A percentile compares a stretch with the other conserved stretches of the same genome.
phyloP scores from a whole-genome alignment of 2,329 filamentous ascomycete genomes.

The Cryoendolithus antarcticus region DNA sequence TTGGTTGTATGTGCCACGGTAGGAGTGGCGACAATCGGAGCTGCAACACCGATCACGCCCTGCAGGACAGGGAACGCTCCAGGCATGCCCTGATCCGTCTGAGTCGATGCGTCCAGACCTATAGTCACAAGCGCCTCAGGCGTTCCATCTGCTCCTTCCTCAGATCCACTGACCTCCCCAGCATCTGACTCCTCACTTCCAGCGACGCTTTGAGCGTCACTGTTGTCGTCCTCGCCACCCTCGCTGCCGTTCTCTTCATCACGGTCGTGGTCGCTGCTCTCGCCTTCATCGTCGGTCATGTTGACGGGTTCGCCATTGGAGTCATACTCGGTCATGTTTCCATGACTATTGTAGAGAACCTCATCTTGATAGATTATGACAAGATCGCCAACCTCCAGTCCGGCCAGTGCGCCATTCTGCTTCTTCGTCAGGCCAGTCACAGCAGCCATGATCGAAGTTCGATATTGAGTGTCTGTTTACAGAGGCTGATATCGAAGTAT shows the following conservation, averaged over 20 bases:
- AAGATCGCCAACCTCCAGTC: conserved; percentile 11
- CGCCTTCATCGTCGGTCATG: conserved; percentile 6
- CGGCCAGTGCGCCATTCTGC: conserved; percentile 7
- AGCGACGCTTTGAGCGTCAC: neutral
- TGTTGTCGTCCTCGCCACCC: conserved; percentile 1
- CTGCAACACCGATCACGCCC: too few relatives aligned
- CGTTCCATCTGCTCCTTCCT: too few relatives aligned
- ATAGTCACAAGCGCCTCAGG: too few relatives aligned
- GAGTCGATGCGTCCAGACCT: too few relatives aligned
- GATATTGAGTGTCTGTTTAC: neutral
- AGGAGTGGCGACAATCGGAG: too few relatives aligned
- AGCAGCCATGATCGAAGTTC: conserved; percentile 6
- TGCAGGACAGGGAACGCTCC: too few relatives aligned
- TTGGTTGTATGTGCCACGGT: too few relatives aligned
- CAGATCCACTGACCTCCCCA: too few relatives aligned
- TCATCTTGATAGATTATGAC: conserved; percentile 7
- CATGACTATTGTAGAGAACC: neutral
- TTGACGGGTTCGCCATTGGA: neutral
- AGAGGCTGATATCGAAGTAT: neutral
- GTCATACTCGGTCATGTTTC: neutral
- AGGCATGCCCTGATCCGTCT: too few relatives aligned
- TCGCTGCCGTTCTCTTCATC: conserved; percentile 2
- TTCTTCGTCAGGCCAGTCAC: conserved; percentile 9
- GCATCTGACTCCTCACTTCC: neutral
- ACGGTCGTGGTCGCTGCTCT: conserved; percentile 4